A percentile compares a stretch with the other conserved stretches of the same genome.
phyloP scores from a whole-genome alignment of 1,284 basidiomycete genomes.

The Golubevia pallescens region DNA sequence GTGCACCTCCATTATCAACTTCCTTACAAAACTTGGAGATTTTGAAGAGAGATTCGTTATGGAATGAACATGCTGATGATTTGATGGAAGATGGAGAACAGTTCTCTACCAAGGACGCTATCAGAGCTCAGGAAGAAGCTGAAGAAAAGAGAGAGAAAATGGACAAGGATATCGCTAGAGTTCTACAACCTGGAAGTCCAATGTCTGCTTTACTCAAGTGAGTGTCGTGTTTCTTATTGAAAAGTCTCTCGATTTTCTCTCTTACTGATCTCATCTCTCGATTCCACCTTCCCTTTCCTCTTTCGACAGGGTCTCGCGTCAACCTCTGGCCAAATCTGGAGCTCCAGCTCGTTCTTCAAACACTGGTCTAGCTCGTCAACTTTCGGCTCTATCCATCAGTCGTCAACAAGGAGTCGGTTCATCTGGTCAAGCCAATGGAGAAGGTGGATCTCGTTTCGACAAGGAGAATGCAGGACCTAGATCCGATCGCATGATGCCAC shows the following conservation, averaged over 20 bases:
- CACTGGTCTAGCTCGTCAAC: not conserved
- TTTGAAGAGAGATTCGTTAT: constrained; percentile 40
- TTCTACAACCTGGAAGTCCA: constrained; percentile 58
- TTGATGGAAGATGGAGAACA: constrained; percentile 17
- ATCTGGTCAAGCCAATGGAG: not conserved
- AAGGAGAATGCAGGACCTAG: not conserved
- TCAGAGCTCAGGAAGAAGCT: constrained; percentile 39
- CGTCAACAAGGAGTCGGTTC: not conserved
- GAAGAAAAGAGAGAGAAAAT: constrained; percentile 53
- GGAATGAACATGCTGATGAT: constrained; percentile 45
- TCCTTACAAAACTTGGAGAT: constrained; percentile 36
- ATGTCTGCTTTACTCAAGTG: constrained; percentile 54
- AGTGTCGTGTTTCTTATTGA: constrained; percentile 2
- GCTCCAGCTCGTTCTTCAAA: not conserved
- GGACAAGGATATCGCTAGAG: constrained; percentile 49
- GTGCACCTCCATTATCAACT: constrained; percentile 1
- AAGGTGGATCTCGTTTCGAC: not conserved
- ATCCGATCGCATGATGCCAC: not conserved
- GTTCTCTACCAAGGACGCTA: constrained; percentile 13
- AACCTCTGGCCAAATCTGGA: not conserved
- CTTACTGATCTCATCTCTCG: not conserved
- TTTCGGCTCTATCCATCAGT: not conserved
- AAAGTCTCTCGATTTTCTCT: not conserved
- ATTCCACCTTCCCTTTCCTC: not conserved
- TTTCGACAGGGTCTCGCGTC: not conserved